phyloP scores from a whole-genome alignment of 139 green algal species.

The Chlamydomonas schloesseri region DNA sequence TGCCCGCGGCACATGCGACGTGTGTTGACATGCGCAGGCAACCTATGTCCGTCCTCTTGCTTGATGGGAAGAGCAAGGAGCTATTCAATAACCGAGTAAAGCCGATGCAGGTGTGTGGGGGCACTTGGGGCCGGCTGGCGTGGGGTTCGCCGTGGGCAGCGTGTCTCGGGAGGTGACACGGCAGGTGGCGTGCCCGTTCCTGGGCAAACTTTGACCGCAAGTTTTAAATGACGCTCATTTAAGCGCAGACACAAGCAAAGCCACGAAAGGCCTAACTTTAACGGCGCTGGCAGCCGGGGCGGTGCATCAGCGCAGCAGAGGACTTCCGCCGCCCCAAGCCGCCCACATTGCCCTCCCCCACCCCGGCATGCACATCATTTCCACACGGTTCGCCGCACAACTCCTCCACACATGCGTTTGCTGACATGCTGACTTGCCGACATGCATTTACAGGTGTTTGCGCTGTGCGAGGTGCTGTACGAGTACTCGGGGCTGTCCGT shows the following conservation, averaged over 20 bases:
- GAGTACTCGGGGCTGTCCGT: constrained; percentile 41
- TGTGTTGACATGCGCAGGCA: constrained; percentile 15
- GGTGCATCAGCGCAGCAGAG: too few species aligned
- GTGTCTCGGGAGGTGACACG: too few species aligned
- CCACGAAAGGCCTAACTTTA: too few species aligned
- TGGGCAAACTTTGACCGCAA: too few species aligned
- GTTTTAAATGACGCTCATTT: too few species aligned
- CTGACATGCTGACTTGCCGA: background rate
- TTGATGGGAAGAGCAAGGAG: constrained; percentile 59
- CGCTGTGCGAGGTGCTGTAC: constrained; percentile 57
- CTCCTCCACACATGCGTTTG: background rate
- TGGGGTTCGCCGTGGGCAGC: too few species aligned
- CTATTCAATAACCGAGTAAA: constrained; percentile 62
- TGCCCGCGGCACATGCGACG: background rate
- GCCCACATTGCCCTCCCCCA: too few species aligned
- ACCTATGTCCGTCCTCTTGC: constrained; percentile 12
- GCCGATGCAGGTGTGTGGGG: constrained; percentile 59
- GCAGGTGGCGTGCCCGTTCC: too few species aligned
- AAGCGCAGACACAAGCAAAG: too few species aligned
- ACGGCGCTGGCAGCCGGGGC: too few species aligned
- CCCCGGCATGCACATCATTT: too few species aligned
- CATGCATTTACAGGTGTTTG: constrained; percentile 45
- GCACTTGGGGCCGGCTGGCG: background rate
- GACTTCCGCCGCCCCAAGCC: too few species aligned
- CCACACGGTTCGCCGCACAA: background rate